These are phyloP conservation scores for Diddensiella caesifluorescens DNA, from an alignment of 805 yeast genomes.

Conservation along the genomic window DNA sequence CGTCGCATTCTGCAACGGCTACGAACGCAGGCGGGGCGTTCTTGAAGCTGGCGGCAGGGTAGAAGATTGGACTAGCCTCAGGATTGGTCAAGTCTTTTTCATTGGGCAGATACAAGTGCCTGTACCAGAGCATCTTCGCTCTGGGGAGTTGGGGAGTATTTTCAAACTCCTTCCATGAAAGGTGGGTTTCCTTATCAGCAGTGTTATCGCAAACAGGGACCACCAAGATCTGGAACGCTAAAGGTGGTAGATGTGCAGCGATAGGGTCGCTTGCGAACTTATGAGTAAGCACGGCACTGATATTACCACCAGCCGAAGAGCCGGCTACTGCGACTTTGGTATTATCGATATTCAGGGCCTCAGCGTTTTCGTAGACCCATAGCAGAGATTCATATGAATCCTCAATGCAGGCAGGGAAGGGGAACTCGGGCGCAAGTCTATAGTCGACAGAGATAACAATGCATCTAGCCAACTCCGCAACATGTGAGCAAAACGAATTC, in stretches of 20 bases:
- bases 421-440: conserved; percentile 46
- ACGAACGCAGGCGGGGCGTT: conserved; percentile 39
- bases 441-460: conserved; percentile 44
- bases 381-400: conserved; percentile 37
- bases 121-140: conserved; percentile 43
- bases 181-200: conserved; percentile 34
- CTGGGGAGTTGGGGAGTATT: conserved; percentile 39
- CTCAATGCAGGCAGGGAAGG: conserved; percentile 43
- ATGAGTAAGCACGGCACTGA: conserved; percentile 29
- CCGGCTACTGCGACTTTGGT: conserved; percentile 40
- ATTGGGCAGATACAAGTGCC: conserved; percentile 39
- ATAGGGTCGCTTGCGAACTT: conserved; percentile 28
- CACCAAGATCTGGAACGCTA: conserved; percentile 38
- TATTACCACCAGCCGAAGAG: conserved; percentile 40
- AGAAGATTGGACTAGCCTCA: conserved; percentile 40
- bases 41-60: conserved; percentile 37
- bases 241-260: conserved; percentile 30
- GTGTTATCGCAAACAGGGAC: conserved; percentile 29
- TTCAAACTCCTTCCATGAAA: conserved; percentile 35
- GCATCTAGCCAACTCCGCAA: conserved; percentile 35
- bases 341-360: conserved; percentile 9
- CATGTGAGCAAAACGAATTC: conserved; percentile 39
- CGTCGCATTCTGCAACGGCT: conserved; percentile 42
- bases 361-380: conserved; percentile 10
- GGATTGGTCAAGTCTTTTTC: conserved; percentile 29